Conservation (phyloP, 352 stramenopile genomes). For the Pythium sukuiense region DNA sequence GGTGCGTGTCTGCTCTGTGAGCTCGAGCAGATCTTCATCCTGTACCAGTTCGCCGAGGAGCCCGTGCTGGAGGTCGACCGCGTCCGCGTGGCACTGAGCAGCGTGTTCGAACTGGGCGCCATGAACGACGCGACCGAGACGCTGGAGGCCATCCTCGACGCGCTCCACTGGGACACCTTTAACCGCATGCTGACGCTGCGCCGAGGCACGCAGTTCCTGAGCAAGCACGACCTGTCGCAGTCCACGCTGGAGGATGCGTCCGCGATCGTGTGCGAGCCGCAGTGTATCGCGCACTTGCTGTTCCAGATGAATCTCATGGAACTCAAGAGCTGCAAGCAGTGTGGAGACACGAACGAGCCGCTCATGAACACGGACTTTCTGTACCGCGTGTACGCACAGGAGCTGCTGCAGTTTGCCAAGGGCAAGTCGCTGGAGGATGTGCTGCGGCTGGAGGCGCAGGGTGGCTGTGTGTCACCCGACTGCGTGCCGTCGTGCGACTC, state of each 20-base stretch:
- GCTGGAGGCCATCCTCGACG: constrained; percentile 77
- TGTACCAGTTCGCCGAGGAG: constrained; percentile 84
- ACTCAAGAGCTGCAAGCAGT: constrained; percentile 60
- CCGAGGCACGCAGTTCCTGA: constrained; percentile 26
- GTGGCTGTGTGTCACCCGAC: constrained; percentile 34
- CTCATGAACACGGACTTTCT: constrained; percentile 86
- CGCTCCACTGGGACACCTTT: constrained; percentile 78
- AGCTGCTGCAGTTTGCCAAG: constrained; percentile 42
- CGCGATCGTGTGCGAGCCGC: constrained; percentile 72
- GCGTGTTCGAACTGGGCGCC: constrained; percentile 68
- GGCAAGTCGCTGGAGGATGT: constrained; percentile 57
- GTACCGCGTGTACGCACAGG: constrained; percentile 79
- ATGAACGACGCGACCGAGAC: constrained; percentile 89
- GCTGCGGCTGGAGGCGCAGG: constrained; percentile 53
- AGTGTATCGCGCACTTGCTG: constrained; percentile 77
- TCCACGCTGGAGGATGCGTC: constrained; percentile 56
- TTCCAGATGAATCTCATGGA: constrained; percentile 90
- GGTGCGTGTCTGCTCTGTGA: constrained; percentile 76
- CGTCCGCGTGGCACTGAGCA: constrained; percentile 61
- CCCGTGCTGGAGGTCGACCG: constrained; percentile 72
- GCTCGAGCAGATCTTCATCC: constrained; percentile 82
- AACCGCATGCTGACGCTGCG: constrained; percentile 68
- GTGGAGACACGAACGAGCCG: constrained; percentile 64
- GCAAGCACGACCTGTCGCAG: constrained; percentile 46
- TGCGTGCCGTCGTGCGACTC: constrained; percentile 40